phyloP scores from a whole-genome alignment of 2,329 filamentous ascomycete species.

The Colletotrichum simmondsii region DNA sequence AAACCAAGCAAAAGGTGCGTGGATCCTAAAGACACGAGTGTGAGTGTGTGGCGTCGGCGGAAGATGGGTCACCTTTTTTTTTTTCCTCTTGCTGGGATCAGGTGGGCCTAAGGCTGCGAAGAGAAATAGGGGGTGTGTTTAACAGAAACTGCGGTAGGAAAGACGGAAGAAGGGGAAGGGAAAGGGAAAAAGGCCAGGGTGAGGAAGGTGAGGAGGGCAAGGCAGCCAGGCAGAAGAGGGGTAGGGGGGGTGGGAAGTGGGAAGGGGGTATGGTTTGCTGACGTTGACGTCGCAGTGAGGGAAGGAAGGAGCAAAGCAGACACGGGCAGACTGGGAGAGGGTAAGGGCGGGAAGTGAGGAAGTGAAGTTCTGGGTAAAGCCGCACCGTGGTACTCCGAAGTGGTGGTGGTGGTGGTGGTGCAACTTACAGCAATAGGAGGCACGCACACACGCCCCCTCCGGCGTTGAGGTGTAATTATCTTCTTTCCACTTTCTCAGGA shows the following conservation, averaged over 20 bases:
- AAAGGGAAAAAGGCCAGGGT: slow-evolving; percentile 12
- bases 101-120: slow-evolving; percentile 6
- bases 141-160: background rate
- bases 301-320: slow-evolving; percentile 4
- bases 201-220: background rate
- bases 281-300: slow-evolving; percentile 32
- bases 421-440: background rate
- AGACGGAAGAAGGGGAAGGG: background rate
- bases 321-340: background rate
- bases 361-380: background rate
- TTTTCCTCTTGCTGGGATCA: slow-evolving; percentile 26
- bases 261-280: background rate
- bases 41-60: slow-evolving; percentile 29
- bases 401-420: background rate
- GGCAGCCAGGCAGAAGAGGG: background rate
- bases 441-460: slow-evolving; percentile 14
- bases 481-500: slow-evolving; percentile 18
- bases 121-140: slow-evolving; percentile 7
- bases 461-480: too few relatives aligned
- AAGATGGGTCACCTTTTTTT: slow-evolving; percentile 17
- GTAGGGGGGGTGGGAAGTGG: background rate
- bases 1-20: slow-evolving; percentile 25
- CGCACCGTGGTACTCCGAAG: background rate
- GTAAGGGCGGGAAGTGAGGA: background rate
- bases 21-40: slow-evolving; percentile 14